Base-by-base conservation (phyloP, 2,329 filamentous ascomycete species). In the Aureobasidium subglaciale region DNA sequence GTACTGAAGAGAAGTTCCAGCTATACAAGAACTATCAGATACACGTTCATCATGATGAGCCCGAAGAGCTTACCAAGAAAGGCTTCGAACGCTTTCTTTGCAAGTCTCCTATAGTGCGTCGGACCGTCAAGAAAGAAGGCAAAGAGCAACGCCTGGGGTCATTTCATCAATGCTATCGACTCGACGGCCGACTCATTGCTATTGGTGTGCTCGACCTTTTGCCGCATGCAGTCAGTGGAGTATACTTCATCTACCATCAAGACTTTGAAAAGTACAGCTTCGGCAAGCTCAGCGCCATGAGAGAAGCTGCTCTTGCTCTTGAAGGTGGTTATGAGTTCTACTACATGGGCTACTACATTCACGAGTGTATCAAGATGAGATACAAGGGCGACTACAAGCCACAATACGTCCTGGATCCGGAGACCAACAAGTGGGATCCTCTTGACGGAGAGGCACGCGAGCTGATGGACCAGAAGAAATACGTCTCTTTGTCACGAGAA, bases 301-400 rank as follows among this genome's bases (percentile, higher is more conserved):
- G 84, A 59, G 88, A 93, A 69, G 86, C 88, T 59, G 76, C 83
- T 0, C 68, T 93, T 25, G 85, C 88, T 0, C 71, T 78, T 2
- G 87, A 92, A 64, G 75, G 75, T 5, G 84, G 81, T 0, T 90
- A 91, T 63, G 73, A 78, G 40, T 90, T 82, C 76, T 93, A 89
- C 79, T 93, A 92, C 70, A 85, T 86, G 83, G 83, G 88, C 5
- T 92, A 84, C 69, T 93, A 92, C 64, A 92, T 93, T 58, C 87
- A 91, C 67, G 83, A 74, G 55, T 92, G 88, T 64, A 77, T 80
- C 53, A 93, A 93, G 73, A 92, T 93, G 88, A 78, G 78, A 62
- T 93, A 93, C 74, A 93, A 93, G 73, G 86, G 84, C 57, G 85
- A 90, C 65, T 93, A 88, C 67, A 75, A 78, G 10, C 88, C 87